A percentile compares a stretch with the other conserved stretches of the same genome.
Conservation (phyloP, 139 green algal genomes). For the Mychonastes homosphaera region DNA sequence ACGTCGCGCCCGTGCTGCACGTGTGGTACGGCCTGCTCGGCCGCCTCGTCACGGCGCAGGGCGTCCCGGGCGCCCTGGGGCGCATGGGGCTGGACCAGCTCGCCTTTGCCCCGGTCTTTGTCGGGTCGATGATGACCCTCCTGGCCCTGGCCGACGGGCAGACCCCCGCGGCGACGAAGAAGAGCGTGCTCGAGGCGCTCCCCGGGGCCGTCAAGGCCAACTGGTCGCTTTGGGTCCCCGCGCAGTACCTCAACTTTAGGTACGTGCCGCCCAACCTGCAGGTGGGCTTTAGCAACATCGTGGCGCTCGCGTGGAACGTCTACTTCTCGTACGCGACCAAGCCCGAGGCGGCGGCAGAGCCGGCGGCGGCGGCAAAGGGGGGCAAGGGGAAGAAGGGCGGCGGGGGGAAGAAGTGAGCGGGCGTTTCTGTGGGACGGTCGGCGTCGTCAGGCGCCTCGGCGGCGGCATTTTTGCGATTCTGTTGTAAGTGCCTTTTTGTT, state of each 20-base stretch:
- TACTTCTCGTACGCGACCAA: conserved; percentile 62
- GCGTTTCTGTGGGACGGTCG: no score
- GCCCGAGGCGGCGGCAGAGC: conserved; percentile 11
- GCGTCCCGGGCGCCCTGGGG: conserved; percentile 27
- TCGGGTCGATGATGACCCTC: conserved; percentile 61
- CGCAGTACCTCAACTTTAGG: conserved; percentile 75
- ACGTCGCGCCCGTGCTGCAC: conserved; percentile 74
- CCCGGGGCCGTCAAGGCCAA: conserved; percentile 61
- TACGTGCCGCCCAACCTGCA: conserved; percentile 67
- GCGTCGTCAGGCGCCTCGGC: no score
- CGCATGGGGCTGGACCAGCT: conserved; percentile 72
- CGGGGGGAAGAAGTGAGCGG: no score
- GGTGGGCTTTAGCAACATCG: conserved; percentile 63
- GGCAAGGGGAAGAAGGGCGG: no score
- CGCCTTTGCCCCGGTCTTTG: conserved; percentile 82
- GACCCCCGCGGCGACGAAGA: not conserved
- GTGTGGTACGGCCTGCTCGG: conserved; percentile 70
- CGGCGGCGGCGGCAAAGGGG: no score
- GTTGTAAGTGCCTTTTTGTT: no score
- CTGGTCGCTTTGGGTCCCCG: conserved; percentile 84
- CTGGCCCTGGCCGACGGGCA: conserved; percentile 35
- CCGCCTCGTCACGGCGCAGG: conserved; percentile 40
- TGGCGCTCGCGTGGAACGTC: conserved; percentile 71
- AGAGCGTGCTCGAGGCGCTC: conserved; percentile 22
- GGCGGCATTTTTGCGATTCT: no score